phyloP scores from a whole-genome alignment of 2,329 filamentous ascomycete genomes.

The Scedosporium aurantiacum region DNA sequence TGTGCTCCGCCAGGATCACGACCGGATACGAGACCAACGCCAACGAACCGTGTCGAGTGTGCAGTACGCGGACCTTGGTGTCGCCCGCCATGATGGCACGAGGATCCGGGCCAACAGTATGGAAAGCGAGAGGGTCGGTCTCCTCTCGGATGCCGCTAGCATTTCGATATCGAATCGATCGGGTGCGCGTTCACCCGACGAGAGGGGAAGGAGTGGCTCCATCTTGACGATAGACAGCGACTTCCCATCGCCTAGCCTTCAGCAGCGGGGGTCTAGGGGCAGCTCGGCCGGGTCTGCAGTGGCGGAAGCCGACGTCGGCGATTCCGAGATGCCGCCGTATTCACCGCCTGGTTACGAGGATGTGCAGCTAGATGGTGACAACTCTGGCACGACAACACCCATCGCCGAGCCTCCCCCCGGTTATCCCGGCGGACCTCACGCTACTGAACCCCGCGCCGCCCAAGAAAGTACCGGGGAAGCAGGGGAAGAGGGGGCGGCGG shows the following conservation, averaged over 20 bases:
- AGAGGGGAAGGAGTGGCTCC: slow-evolving; percentile 40
- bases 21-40: slow-evolving; percentile 45
- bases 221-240: slow-evolving; percentile 42
- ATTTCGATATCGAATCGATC: slow-evolving; percentile 33
- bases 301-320: slow-evolving; percentile 38
- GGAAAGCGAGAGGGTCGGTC: slow-evolving; percentile 60
- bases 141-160: slow-evolving; percentile 61
- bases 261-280: slow-evolving; percentile 22
- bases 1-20: slow-evolving; percentile 44
- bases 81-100: slow-evolving; percentile 68
- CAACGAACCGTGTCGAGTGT: slow-evolving; percentile 62
- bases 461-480: slow-evolving; percentile 6
- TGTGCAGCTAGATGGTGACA: slow-evolving; percentile 30
- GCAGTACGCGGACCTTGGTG: slow-evolving; percentile 64
- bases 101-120: slow-evolving; percentile 61
- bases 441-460: neutral
- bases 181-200: slow-evolving; percentile 23
- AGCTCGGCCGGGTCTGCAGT: slow-evolving; percentile 35
- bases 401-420: slow-evolving; percentile 39
- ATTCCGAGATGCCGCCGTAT: slow-evolving; percentile 30
- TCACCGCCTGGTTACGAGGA: slow-evolving; percentile 44
- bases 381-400: slow-evolving; percentile 27
- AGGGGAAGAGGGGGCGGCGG: neutral
- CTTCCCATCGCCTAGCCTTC: slow-evolving; percentile 25
- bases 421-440: slow-evolving; percentile 26